Percentiles rank a stretch among this genome's conserved stretches.
These are phyloP conservation scores for Fusarium sororula DNA, from an alignment of 2,329 filamentous ascomycete species.

Conservation along the genomic window DNA sequence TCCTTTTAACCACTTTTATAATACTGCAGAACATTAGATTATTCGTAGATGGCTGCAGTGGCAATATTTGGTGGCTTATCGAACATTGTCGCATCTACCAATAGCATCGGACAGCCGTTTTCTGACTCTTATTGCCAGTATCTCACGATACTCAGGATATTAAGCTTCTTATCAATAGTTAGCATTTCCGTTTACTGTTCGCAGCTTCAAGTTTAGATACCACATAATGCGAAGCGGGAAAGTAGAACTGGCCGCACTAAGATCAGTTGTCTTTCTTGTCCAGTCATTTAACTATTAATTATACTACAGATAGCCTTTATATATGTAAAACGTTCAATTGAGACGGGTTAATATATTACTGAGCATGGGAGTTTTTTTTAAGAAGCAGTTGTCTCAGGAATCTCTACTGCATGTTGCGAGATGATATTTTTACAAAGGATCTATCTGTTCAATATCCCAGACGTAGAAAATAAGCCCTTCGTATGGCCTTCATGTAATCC, in stretches of 20 bases:
- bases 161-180: rapidly evolving
- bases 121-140: too few relatives aligned
- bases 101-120: too few relatives aligned
- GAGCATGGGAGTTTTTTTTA: background rate
- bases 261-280: too few relatives aligned
- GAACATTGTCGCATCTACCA: background rate
- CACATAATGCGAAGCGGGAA: too few relatives aligned
- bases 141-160: background rate
- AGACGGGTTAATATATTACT: too few relatives aligned
- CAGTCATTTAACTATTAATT: background rate
- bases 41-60: rapidly evolving
- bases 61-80: background rate
- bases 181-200: background rate
- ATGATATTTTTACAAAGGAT: too few relatives aligned
- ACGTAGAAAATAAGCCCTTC: rapidly evolving
- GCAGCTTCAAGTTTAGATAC: background rate
- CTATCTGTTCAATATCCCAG: rapidly evolving
- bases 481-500: rapidly evolving
- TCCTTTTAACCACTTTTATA: rapidly evolving
- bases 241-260: background rate
- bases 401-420: rapidly evolving
- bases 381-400: background rate
- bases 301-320: rapidly evolving
- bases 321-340: rapidly evolving
- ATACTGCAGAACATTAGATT: rapidly evolving